Evolutionary conservation across 106 monocot genomes (phyloP).

Genomic region (Xerophyta viscosa): DNA sequence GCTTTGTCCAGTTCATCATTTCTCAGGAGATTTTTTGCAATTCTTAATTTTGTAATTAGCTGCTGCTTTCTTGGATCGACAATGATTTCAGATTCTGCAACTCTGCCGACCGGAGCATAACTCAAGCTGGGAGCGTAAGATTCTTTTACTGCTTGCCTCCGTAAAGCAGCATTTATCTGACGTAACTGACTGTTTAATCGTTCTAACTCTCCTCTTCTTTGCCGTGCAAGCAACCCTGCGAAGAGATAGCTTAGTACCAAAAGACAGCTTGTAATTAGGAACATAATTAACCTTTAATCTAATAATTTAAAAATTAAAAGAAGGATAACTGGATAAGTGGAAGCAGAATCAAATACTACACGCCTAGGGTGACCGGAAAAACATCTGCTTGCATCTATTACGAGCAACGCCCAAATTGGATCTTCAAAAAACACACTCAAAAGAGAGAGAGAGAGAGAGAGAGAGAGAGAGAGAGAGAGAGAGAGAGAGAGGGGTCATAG

Average conservation of each 20-base stretch:
- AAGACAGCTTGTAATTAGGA: too few relatives aligned
- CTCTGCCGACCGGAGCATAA: constrained; percentile 60
- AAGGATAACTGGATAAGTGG: too few relatives aligned
- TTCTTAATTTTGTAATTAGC: constrained; percentile 37
- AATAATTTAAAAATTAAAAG: too few relatives aligned
- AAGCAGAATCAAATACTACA: too few relatives aligned
- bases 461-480: too few relatives aligned
- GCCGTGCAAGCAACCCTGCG: constrained; percentile 74
- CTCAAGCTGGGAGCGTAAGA: constrained; percentile 68
- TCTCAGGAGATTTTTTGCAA: constrained; percentile 53
- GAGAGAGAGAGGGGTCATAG: too few relatives aligned
- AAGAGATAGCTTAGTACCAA: constrained; percentile 1
- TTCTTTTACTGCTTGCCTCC: constrained; percentile 84
- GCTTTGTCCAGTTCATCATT: constrained; percentile 58
- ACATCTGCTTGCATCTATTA: too few relatives aligned
- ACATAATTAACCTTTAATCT: too few relatives aligned
- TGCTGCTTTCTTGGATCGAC: constrained; percentile 67
- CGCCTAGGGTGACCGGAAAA: too few relatives aligned
- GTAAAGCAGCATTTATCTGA: constrained; percentile 77
- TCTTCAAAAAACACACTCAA: too few relatives aligned
- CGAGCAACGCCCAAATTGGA: too few relatives aligned
- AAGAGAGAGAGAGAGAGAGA: too few relatives aligned
- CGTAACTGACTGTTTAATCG: constrained; percentile 73
- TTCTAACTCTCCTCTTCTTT: constrained; percentile 71
- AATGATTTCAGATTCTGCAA: constrained; percentile 46